Percentiles rank a stretch among this genome's conserved stretches.
These are phyloP conservation scores for Rhynchosporium secalis DNA, from an alignment of 2,329 filamentous ascomycete genomes.

Conservation along the genomic window DNA sequence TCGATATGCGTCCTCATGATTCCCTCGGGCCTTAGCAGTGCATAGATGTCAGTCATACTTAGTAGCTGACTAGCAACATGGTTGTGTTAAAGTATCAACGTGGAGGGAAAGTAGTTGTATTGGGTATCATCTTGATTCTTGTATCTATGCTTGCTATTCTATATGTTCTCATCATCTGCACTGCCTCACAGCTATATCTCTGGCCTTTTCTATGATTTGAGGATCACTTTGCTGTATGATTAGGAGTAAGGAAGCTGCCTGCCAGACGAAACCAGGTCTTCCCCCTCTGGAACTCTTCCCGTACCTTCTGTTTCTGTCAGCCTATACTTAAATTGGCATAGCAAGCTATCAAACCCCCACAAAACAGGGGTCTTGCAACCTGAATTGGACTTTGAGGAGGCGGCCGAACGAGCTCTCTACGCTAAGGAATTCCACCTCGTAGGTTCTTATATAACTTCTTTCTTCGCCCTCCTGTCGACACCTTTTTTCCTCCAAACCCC, in stretches of 20 bases:
- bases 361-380: background rate
- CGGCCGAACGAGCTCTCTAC: background rate
- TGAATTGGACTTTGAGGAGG: background rate
- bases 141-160: background rate
- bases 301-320: background rate
- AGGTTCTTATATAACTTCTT: background rate
- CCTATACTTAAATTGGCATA: background rate
- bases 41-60: background rate
- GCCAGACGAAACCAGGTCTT: background rate
- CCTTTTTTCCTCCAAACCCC: background rate
- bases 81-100: too few relatives aligned
- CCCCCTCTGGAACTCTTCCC: background rate
- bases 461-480: background rate
- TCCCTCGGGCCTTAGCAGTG: background rate
- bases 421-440: background rate
- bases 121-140: background rate
- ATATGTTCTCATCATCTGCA: background rate
- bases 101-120: background rate
- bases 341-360: background rate
- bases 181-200: background rate
- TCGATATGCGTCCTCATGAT: background rate
- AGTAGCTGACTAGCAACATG: background rate
- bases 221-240: background rate
- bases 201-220: background rate
- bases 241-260: background rate